These are phyloP conservation scores for Boletus vermiculosoides DNA, from an alignment of 768 basidiomycete species.

Conservation along the genomic window DNA sequence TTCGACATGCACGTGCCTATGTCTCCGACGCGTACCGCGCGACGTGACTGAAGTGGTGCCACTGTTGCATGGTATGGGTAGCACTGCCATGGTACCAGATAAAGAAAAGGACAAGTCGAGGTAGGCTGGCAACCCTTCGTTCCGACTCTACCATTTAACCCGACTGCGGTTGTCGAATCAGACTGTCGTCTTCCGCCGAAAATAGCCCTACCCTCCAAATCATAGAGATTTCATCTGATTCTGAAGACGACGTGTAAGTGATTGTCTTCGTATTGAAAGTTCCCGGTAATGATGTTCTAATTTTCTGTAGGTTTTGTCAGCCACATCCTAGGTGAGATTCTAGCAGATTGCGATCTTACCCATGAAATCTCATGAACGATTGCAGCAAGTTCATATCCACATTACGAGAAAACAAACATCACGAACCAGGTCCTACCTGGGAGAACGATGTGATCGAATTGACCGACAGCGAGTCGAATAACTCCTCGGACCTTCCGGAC, in stretches of 20 bases:
- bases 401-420: neutral
- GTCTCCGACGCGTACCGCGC: slow-evolving; percentile 2
- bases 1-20: slow-evolving; percentile 19
- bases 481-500: slow-evolving; percentile 23
- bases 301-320: slow-evolving; percentile 8
- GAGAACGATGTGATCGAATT: slow-evolving; percentile 29
- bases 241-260: slow-evolving; percentile 40
- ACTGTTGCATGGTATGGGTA: neutral
- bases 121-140: slow-evolving; percentile 21
- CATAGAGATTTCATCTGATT: slow-evolving; percentile 56
- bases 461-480: slow-evolving; percentile 29
- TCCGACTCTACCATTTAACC: neutral
- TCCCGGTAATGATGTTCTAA: neutral
- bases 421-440: neutral
- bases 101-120: slow-evolving; percentile 47
- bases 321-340: slow-evolving; percentile 11
- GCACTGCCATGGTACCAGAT: slow-evolving; percentile 37
- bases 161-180: neutral
- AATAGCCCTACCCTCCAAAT: slow-evolving; percentile 30
- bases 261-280: neutral
- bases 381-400: slow-evolving; percentile 6
- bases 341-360: neutral
- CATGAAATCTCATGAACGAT: neutral
- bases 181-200: neutral
- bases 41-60: neutral